Percentiles rank a stretch among this genome's conserved stretches.
phyloP scores from a whole-genome alignment of 2,329 filamentous ascomycete species.

The Phialocephala subalpina region DNA sequence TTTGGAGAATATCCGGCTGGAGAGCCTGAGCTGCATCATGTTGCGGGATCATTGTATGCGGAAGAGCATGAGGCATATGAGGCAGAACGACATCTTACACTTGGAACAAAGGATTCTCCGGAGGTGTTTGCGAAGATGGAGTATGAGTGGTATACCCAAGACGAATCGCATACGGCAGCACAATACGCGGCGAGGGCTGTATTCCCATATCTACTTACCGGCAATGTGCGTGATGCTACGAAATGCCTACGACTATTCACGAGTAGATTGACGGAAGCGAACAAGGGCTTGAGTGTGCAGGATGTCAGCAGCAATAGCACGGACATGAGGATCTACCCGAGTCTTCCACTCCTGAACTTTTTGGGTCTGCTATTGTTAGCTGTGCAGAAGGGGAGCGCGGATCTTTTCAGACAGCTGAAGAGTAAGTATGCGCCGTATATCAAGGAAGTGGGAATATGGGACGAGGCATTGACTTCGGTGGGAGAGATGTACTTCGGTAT shows the following conservation, averaged over 20 bases:
- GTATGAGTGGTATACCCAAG: constrained; percentile 92
- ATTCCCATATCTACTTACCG: constrained; percentile 88
- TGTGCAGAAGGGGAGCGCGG: constrained; percentile 77
- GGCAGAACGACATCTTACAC: constrained; percentile 86
- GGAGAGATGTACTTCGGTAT: constrained; percentile 98
- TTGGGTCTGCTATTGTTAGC: constrained; percentile 84
- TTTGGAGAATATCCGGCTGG: constrained; percentile 88
- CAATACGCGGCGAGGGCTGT: constrained; percentile 87
- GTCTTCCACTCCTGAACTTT: constrained; percentile 94
- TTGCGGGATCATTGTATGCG: constrained; percentile 87
- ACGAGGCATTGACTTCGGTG: constrained; percentile 82
- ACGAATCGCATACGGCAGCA: constrained; percentile 87
- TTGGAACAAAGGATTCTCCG: constrained; percentile 89
- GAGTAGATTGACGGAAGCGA: constrained; percentile 65
- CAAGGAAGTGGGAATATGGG: constrained; percentile 80
- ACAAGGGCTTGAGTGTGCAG: constrained; percentile 72
- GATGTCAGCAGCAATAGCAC: constrained; percentile 78
- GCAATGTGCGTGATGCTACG: constrained; percentile 90
- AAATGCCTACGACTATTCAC: constrained; percentile 82
- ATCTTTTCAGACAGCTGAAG: constrained; percentile 83
- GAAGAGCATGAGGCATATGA: constrained; percentile 93
- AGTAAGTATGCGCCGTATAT: constrained; percentile 83
- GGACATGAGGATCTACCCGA: constrained; percentile 85
- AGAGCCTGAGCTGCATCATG: constrained; percentile 94
- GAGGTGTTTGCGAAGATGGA: constrained; percentile 83